Percentiles rank a stretch among this genome's conserved stretches.
These are phyloP conservation scores for Claviceps arundinis DNA, from an alignment of 2,329 filamentous ascomycete species.

Conservation along the genomic window DNA sequence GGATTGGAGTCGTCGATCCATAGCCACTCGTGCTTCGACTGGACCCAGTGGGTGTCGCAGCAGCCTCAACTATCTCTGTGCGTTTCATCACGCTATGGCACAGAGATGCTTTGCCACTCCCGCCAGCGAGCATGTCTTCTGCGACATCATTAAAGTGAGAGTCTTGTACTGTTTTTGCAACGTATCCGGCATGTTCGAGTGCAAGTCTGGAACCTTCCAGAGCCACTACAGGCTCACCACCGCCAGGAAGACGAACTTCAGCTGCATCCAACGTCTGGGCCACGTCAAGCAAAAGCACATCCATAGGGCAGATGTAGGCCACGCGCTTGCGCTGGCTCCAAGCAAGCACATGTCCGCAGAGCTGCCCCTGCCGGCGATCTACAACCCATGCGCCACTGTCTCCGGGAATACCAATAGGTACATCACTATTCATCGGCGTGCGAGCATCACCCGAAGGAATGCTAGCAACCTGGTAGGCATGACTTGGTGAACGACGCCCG, in stretches of 20 bases:
- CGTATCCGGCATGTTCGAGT: neutral
- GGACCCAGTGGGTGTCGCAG: neutral
- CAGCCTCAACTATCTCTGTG: neutral
- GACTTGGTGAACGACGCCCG: constrained; percentile 67
- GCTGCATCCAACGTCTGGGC: constrained; percentile 59
- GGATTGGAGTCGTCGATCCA: constrained; percentile 15
- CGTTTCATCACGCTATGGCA: constrained; percentile 5
- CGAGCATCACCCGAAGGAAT: constrained; percentile 10
- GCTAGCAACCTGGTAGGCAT: constrained; percentile 49
- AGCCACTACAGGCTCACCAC: constrained; percentile 28
- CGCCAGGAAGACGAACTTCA: constrained; percentile 58
- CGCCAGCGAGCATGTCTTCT: constrained; percentile 17
- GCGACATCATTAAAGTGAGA: constrained; percentile 13
- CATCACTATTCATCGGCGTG: constrained; percentile 10
- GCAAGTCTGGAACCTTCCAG: constrained; percentile 10
- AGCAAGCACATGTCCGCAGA: constrained; percentile 83
- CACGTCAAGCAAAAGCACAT: constrained; percentile 76
- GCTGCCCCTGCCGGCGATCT: constrained; percentile 60
- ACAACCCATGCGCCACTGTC: constrained; percentile 92
- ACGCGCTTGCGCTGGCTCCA: constrained; percentile 70
- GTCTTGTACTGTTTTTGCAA: neutral
- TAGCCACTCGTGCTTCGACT: constrained; percentile 8
- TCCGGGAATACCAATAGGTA: constrained; percentile 57
- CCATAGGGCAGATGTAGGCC: constrained; percentile 93
- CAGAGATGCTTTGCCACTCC: constrained; percentile 9